phyloP scores from a whole-genome alignment of 1,284 basidiomycete species.

The Leccinum fuscescens region DNA sequence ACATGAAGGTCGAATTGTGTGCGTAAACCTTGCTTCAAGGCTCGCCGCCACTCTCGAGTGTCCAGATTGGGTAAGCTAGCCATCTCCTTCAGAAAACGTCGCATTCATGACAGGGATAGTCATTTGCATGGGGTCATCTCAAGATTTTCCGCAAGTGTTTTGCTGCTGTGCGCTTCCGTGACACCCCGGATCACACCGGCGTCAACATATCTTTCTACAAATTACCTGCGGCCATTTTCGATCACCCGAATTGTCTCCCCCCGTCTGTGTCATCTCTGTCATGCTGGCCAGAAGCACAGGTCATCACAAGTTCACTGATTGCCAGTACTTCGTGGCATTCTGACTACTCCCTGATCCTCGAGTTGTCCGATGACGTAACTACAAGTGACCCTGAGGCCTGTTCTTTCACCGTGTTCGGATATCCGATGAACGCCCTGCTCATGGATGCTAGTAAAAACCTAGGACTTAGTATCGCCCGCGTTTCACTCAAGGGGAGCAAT shows the following conservation, averaged over 20 bases:
- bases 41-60: constrained; percentile 14
- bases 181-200: background rate
- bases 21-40: constrained; percentile 21
- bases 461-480: constrained; percentile 11
- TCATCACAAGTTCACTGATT: constrained; percentile 6
- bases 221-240: constrained; percentile 19
- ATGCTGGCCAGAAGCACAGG: constrained; percentile 19
- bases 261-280: background rate
- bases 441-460: background rate
- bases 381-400: constrained; percentile 2
- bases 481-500: constrained; percentile 16
- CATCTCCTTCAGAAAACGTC: background rate
- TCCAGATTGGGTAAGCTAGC: constrained; percentile 20
- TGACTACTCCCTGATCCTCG: constrained; percentile 6
- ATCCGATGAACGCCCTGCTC: background rate
- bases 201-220: constrained; percentile 20
- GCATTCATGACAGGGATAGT: constrained; percentile 12
- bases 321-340: constrained; percentile 19
- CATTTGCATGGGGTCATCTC: constrained; percentile 11
- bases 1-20: constrained; percentile 15
- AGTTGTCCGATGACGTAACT: constrained; percentile 18
- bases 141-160: constrained; percentile 15
- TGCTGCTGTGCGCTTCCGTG: constrained; percentile 2
- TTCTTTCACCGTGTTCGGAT: constrained; percentile 21
- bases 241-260: background rate